Evolutionary conservation across 1,139 yeast genomes (phyloP).

Genomic region (Candida pseudoviswanathii): DNA sequence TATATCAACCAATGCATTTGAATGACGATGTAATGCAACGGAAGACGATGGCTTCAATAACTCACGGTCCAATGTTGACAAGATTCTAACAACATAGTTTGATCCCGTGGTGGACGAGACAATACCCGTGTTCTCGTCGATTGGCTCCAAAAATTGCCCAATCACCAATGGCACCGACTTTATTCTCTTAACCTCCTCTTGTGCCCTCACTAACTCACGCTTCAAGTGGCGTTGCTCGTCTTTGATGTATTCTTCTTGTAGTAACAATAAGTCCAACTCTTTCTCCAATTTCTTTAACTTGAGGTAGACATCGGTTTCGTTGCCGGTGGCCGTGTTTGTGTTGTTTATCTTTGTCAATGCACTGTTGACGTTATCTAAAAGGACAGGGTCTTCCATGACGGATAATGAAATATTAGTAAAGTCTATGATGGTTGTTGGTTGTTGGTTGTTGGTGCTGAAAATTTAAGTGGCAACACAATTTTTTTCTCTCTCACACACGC

Average conservation of each 20-base stretch:
- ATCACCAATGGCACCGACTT: slow-evolving; percentile 97
- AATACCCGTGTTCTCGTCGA: slow-evolving; percentile 94
- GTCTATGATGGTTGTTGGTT: background rate
- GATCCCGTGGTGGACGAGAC: slow-evolving; percentile 98
- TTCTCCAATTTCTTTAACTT: slow-evolving; percentile 85
- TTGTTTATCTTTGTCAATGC: slow-evolving; percentile 11
- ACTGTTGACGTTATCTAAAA: slow-evolving; percentile 18
- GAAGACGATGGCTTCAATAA: slow-evolving; percentile 91
- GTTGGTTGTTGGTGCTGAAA: slow-evolving; percentile 2
- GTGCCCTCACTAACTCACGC: slow-evolving; percentile 93
- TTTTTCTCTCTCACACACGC: slow-evolving; percentile 2
- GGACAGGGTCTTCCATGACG: slow-evolving; percentile 25
- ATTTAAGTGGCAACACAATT: slow-evolving; percentile 11
- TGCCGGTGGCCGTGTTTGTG: background rate
- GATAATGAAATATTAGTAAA: slow-evolving; percentile 4
- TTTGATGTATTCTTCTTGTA: slow-evolving; percentile 95
- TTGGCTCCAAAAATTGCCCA: slow-evolving; percentile 97
- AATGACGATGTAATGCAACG: slow-evolving; percentile 97
- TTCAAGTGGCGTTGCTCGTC: slow-evolving; percentile 97
- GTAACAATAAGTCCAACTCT: slow-evolving; percentile 75
- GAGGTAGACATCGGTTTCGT: slow-evolving; percentile 64
- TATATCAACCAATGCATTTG: slow-evolving; percentile 95
- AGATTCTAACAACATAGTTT: slow-evolving; percentile 91
- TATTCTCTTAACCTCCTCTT: slow-evolving; percentile 96
- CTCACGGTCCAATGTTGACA: slow-evolving; percentile 94